Evolutionary conservation across 2,329 filamentous ascomycete species (phyloP).

Genomic region (Aspergillus ruber): DNA sequence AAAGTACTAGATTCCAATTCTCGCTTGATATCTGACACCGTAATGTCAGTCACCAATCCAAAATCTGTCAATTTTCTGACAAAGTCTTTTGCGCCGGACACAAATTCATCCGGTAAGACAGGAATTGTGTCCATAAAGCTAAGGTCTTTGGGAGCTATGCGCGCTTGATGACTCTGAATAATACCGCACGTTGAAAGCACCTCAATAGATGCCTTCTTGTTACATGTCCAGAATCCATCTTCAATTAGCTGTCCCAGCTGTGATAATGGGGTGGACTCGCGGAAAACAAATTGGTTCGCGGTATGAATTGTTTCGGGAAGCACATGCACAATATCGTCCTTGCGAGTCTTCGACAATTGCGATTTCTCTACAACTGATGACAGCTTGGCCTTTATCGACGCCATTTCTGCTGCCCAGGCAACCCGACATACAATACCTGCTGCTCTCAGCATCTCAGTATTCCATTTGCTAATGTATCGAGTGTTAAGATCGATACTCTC

Average conservation of each 20-base stretch:
- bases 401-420: constrained; percentile 83
- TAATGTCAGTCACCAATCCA: constrained; percentile 80
- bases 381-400: constrained; percentile 60
- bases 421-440: constrained; percentile 86
- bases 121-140: constrained; percentile 86
- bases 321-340: constrained; percentile 59
- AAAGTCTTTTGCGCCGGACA: constrained; percentile 61
- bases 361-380: constrained; percentile 25
- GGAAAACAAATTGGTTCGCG: constrained; percentile 79
- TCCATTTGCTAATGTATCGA: constrained; percentile 91
- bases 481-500: constrained; percentile 97
- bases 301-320: constrained; percentile 76
- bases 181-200: constrained; percentile 84
- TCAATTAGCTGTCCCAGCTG: constrained; percentile 82
- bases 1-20: constrained; percentile 80
- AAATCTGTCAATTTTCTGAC: constrained; percentile 75
- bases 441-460: constrained; percentile 82
- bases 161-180: constrained; percentile 73
- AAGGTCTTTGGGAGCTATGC: constrained; percentile 63
- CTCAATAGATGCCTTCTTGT: constrained; percentile 73
- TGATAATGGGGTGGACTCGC: constrained; percentile 80
- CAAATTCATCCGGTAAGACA: constrained; percentile 70
- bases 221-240: constrained; percentile 93
- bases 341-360: constrained; percentile 48
- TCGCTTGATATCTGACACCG: constrained; percentile 73